Conservation (phyloP, 2,329 filamentous ascomycete species). For the Colletotrichum viniferum region DNA sequence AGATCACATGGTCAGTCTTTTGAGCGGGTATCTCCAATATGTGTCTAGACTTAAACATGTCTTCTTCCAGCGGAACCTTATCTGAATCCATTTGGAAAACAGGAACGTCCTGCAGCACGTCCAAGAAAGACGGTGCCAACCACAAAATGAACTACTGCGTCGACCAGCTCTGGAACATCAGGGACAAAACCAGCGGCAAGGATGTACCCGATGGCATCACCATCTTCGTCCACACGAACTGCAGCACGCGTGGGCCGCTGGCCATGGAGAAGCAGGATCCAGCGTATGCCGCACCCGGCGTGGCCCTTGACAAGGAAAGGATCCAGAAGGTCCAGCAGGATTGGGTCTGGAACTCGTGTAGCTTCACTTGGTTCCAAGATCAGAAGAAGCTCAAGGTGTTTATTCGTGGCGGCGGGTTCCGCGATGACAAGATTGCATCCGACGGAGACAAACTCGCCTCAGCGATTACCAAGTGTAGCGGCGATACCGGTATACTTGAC, state of each 20-base stretch:
- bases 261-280: constrained; percentile 19
- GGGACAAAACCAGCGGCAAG: background rate
- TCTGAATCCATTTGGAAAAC: background rate
- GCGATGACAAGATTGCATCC: background rate
- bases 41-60: background rate
- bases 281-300: constrained; percentile 16
- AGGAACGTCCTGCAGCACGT: background rate
- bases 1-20: background rate
- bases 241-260: constrained; percentile 22
- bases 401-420: background rate
- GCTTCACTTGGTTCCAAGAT: background rate
- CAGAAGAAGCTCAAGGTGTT: background rate
- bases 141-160: background rate
- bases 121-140: background rate
- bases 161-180: background rate
- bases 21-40: background rate
- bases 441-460: background rate
- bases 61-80: background rate
- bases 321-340: background rate
- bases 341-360: constrained; percentile 13
- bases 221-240: constrained; percentile 23
- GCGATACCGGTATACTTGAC: background rate
- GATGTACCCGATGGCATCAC: constrained; percentile 7
- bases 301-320: background rate
- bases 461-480: background rate